Percentiles rank a stretch among this genome's conserved stretches.
phyloP scores from a whole-genome alignment of 169 alveolate genomes.

The Plasmodium inui region DNA sequence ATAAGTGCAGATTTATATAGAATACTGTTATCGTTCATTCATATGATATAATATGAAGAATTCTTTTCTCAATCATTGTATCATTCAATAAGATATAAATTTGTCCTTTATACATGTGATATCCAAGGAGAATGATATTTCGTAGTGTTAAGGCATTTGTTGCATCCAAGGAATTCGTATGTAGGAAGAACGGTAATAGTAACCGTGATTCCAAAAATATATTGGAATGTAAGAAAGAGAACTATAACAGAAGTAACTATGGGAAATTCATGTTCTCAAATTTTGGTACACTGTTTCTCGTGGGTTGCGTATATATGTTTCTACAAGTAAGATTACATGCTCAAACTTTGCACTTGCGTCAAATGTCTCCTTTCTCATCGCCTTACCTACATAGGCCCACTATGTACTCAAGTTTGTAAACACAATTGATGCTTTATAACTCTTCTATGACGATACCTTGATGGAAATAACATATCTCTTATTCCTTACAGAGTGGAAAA shows the following conservation, averaged over 20 bases:
- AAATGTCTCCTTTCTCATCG: background rate
- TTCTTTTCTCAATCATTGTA: background rate
- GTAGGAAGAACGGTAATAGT: background rate
- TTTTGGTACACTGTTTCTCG: background rate
- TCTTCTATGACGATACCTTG: background rate
- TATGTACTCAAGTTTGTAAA: background rate
- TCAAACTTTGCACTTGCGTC: background rate
- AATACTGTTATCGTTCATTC: background rate
- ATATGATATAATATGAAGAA: no score
- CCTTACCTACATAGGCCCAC: background rate
- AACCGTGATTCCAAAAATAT: background rate
- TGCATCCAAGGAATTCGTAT: background rate
- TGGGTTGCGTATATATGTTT: background rate
- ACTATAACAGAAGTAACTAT: background rate
- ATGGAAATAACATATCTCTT: background rate
- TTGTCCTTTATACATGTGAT: background rate
- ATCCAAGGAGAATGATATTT: background rate
- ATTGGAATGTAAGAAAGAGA: background rate
- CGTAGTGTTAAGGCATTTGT: background rate
- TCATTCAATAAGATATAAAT: no score
- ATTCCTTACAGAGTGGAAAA: background rate
- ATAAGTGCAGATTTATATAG: background rate
- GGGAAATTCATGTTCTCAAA: background rate
- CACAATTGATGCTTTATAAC: background rate
- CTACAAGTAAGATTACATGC: slow-evolving; percentile 9